Evolutionary conservation across 2,329 filamentous ascomycete genomes (phyloP).

Genomic region (Talaromyces albobiverticillius): DNA sequence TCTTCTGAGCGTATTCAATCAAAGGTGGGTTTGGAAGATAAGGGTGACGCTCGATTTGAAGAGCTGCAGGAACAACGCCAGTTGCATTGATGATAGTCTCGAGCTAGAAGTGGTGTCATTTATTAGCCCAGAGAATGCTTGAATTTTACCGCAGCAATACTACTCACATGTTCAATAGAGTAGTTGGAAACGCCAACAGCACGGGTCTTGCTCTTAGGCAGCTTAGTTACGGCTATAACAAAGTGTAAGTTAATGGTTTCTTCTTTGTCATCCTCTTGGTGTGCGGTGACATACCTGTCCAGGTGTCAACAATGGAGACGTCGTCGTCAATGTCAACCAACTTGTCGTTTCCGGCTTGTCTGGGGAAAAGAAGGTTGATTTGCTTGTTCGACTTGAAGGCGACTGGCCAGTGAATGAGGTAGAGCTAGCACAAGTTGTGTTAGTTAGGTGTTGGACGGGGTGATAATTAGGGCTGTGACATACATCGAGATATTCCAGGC

Average conservation of each 20-base stretch:
- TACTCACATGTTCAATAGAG: conserved; percentile 33
- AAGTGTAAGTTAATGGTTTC: background rate
- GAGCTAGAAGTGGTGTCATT: conserved; percentile 32
- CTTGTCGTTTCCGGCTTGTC: conserved; percentile 33
- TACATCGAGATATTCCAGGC: conserved; percentile 55
- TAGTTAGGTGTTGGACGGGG: background rate
- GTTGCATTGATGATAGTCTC: conserved; percentile 54
- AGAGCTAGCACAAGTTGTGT: conserved; percentile 26
- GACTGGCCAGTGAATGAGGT: conserved; percentile 48
- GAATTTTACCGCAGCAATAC: conserved; percentile 5
- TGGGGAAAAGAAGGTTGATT: conserved; percentile 46
- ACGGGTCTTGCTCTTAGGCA: conserved; percentile 40
- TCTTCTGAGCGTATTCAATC: conserved; percentile 54
- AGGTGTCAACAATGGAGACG: conserved; percentile 41
- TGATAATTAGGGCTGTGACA: conserved; percentile 30
- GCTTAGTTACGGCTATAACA: conserved; percentile 40
- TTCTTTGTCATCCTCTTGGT: background rate
- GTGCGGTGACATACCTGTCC: conserved; percentile 32
- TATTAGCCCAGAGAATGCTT: conserved; percentile 10
- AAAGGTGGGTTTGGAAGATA: conserved; percentile 63
- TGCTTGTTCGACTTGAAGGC: conserved; percentile 33
- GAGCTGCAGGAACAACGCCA: conserved; percentile 60
- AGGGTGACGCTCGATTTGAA: conserved; percentile 69
- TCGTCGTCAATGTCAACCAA: conserved; percentile 44
- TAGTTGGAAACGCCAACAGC: conserved; percentile 45